Conservation (phyloP, 768 basidiomycete species). For the Russula brevipes region DNA sequence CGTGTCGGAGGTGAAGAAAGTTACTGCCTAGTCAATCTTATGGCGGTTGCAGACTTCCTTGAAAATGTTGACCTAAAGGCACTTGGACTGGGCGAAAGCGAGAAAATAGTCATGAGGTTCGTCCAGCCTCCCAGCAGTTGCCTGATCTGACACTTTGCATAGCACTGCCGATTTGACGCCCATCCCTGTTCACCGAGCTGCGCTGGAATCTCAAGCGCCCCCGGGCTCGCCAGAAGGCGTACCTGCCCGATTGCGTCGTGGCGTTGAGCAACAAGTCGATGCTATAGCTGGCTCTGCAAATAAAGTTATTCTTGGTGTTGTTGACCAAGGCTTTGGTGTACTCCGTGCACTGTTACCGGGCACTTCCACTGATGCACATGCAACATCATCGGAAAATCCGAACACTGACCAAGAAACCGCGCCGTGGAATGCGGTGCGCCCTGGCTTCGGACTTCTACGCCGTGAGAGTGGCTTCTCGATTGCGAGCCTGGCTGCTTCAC, state of each 20-base stretch:
- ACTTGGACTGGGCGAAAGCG: conserved; percentile 56
- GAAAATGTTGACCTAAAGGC: conserved; percentile 87
- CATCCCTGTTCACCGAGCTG: conserved; percentile 62
- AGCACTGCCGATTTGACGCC: conserved; percentile 79
- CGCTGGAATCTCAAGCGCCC: conserved; percentile 40
- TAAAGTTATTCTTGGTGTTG: conserved; percentile 73
- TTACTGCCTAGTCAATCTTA: conserved; percentile 90
- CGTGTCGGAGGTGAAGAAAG: conserved; percentile 74
- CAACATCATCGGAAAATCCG: conserved; percentile 7
- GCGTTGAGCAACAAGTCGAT: conserved; percentile 77
- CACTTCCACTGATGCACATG: conserved; percentile 29
- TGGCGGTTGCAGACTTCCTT: conserved; percentile 93
- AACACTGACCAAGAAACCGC: conserved; percentile 31
- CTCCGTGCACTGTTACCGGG: conserved; percentile 70
- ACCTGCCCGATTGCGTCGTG: conserved; percentile 56
- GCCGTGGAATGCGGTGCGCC: conserved; percentile 41
- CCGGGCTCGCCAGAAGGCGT: conserved; percentile 42
- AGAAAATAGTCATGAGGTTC: conserved; percentile 54
- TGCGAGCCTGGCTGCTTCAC: conserved; percentile 62
- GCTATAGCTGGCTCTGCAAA: conserved; percentile 78
- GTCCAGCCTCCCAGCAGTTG: conserved; percentile 16
- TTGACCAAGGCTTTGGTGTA: conserved; percentile 87
- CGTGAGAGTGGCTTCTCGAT: conserved; percentile 81
- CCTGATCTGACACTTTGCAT: conserved; percentile 9
- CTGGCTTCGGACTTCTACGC: conserved; percentile 63